Evolutionary conservation across 805 yeast species (phyloP), one percentile per base, ranked within the genome.

Genomic region (Pichia nanzhaoensis): DNA sequence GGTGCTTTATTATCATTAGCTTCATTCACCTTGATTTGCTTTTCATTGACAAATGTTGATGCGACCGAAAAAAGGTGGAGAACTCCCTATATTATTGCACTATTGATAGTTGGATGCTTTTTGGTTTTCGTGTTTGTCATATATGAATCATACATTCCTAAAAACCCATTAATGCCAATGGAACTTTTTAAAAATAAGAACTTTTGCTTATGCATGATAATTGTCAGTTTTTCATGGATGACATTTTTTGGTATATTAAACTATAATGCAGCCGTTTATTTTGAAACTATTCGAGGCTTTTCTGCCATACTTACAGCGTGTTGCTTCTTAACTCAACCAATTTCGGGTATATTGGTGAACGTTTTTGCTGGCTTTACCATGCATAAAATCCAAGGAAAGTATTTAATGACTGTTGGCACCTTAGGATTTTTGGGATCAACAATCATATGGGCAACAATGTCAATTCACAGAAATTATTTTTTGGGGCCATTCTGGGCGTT

Each of bases 81-180:
- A 34, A 70, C 77, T 10, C 68, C 71, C 0, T 73, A 73, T 50
- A 72, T 74, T 48, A 60, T 71, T 45, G 73, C 69, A 5, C 57
- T 67, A 4, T 42, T 73, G n/a, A 55, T 73, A 17, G 59, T 71
- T 7, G 74, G 75, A 1, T 51, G 65, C 6, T 44, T 54, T 1
- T 44, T 70, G n/a, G 49, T 73, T 17, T 54, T 56, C 1, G 55
- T 45, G 0, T 65, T 70, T 38, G 62, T 61, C 3, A 12, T 67
- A 8, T 71, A 66, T 50, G 77, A 74, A 54, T 37, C 51, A 3
- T 64, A 64, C 36, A 45, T 69, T 1, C 70, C 76, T 1, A 37
- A 47, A 35, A 53, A 57, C n/a, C 77, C 78, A n/a, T 53, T 74
- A 17, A 69, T 73, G 71, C 78, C 78, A 10, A 65, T 71, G 66